Base-by-base conservation (phyloP, 148 eudicot species). In the Silene conica region DNA sequence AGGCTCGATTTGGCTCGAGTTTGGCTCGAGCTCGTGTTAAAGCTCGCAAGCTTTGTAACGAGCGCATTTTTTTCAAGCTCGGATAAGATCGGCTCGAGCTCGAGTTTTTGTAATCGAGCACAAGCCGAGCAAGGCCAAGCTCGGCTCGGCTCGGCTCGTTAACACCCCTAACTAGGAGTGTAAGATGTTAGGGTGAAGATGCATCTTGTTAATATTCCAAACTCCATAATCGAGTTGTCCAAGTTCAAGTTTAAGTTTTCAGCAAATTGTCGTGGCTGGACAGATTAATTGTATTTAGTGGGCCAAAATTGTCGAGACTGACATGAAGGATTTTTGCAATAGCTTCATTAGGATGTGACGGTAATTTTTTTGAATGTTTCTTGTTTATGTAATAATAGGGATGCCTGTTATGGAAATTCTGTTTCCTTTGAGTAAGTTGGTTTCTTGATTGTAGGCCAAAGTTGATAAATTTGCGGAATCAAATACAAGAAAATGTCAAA, bases 401-500 rank as follows among this genome's bases (percentile, higher is more conserved):
- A 0, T 55, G n/a, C 12, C 22, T 63, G 59, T 60, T 14, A 20
- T 65, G 43, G 54, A 60, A 50, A 61, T 11, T 61, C 45, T 16
- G 52, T 63, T 4, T 38, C 45, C 19, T 28, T 28, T 28, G 54
- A 18, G 64, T 34, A 11, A 31, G 54, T 55, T 78, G 60, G 11
- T 59, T 78, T 69, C 76, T 62, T 87, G 50, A 31, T 50, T 82
- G 65, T 73, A 92, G 97, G 88, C 92, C 98, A 14, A 92, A 86
- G 77, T 75, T 95, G 85, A 84, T 81, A 82, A 77, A 78, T 23
- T 61, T 89, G 5, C 89, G 82, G 81, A 80, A 71, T 70, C 86
- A 84, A 80, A 75, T 90, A 80, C 91, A 87, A 81, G 89, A 88
- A 80, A 76, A 85, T 75, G 98, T 92, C 77, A 88, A 88, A 82